Evolutionary conservation across 1,284 basidiomycete species (phyloP), one percentile per base, ranked within the genome.

Genomic region (Microbotryum saponariae): DNA sequence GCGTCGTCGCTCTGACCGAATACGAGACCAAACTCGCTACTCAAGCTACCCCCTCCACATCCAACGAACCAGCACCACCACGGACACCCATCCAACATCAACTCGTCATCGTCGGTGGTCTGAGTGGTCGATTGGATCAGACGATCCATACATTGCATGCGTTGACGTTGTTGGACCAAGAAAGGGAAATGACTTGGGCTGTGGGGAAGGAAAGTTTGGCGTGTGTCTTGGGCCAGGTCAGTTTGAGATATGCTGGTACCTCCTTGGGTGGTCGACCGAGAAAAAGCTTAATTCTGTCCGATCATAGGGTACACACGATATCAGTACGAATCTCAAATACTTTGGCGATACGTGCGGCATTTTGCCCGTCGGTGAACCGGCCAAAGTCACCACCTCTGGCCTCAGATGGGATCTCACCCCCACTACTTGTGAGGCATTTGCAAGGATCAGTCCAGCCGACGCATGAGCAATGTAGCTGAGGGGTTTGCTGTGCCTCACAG

Each of bases 281-380:
- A 12, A 16, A 1, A 16, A 3, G 5, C 20, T 21, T 18, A 14
- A 51, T 27, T 18, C 9, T 27, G 20, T 42, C 10, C 16, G 20
- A 18, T 20, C 12, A 4, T 20, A 92, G 87, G 92, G 92, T 12
- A 81, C 85, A 70, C 93, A 97, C 72, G 72, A 76, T 10, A 87
- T 97, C 59, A 73, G 79, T 9, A 81, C 96, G 56, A 85, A 92
- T 70, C 86, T 89, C 66, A 69, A 75, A 0, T 72, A 84, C 4
- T 79, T 96, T 60, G 93, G 93, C 0, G 83, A 85, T 59, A 97
- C 92, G 0, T 98, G 94, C 73, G 94, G 94, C 0, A 81, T 98
- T 18, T 80, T 98, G 12, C 96, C 94, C 0, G 81, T 98, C 1
- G 94, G 92, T 21, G 82, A 83, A 33, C 82, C 80, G 6, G 87